Evolutionary conservation across 1,284 basidiomycete species (phyloP).

Genomic region (Moesziomyces sp.): DNA sequence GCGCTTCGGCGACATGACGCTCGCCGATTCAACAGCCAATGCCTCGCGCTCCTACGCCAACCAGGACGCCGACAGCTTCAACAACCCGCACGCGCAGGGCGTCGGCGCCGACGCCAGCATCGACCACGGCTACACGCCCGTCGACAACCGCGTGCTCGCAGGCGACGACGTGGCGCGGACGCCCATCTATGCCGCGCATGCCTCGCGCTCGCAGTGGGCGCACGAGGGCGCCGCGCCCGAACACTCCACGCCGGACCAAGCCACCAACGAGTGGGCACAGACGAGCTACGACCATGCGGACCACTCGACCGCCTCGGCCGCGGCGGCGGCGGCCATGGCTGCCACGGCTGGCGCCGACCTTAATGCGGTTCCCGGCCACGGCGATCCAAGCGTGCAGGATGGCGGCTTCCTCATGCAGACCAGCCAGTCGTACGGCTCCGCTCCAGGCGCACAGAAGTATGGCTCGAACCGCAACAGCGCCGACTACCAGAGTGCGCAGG

Average conservation of each 20-base stretch:
- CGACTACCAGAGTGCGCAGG: constrained; percentile 39
- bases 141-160: constrained; percentile 9
- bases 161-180: constrained; percentile 34
- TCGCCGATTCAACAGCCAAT: constrained; percentile 31
- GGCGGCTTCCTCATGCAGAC: constrained; percentile 47
- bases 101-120: constrained; percentile 6
- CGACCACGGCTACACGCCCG: constrained; percentile 36
- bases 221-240: constrained; percentile 16
- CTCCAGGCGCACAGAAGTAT: constrained; percentile 11
- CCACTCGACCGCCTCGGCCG: constrained; percentile 23
- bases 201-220: constrained; percentile 38
- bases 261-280: constrained; percentile 40
- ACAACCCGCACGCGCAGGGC: constrained; percentile 20
- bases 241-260: constrained; percentile 12
- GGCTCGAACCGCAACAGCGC: constrained; percentile 43
- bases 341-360: constrained; percentile 41
- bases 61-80: constrained; percentile 7
- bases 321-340: constrained; percentile 45
- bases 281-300: constrained; percentile 27
- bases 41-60: constrained; percentile 24
- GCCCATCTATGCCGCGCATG: constrained; percentile 50
- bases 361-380: constrained; percentile 37
- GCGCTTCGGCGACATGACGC: constrained; percentile 31
- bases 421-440: constrained; percentile 27
- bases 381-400: constrained; percentile 18